Evolutionary conservation across 2,329 filamentous ascomycete species (phyloP).

Genomic region (Sporothrix euskadiensis): DNA sequence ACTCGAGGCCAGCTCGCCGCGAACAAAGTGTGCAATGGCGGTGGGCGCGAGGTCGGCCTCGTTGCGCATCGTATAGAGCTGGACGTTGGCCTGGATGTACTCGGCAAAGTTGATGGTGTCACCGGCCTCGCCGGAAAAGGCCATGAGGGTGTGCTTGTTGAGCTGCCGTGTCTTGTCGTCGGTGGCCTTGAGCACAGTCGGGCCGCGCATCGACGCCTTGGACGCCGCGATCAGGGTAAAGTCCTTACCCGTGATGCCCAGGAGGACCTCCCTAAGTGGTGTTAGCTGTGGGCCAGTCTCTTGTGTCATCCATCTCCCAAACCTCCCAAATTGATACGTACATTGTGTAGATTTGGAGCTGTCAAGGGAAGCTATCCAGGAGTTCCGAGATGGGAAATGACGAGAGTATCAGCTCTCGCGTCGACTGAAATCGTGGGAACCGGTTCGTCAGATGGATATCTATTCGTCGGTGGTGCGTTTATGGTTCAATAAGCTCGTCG

Average conservation of each 20-base stretch:
- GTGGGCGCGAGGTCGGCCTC: slow-evolving; percentile 86
- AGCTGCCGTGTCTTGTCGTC: slow-evolving; percentile 95
- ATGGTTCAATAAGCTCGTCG: not conserved
- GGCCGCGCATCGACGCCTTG: slow-evolving; percentile 97
- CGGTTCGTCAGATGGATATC: not conserved
- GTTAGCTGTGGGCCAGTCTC: not conserved
- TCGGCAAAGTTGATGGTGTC: slow-evolving; percentile 99
- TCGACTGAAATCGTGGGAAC: too few species aligned
- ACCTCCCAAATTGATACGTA: not conserved
- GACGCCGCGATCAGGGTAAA: slow-evolving; percentile 97
- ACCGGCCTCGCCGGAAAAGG: slow-evolving; percentile 92
- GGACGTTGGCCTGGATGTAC: slow-evolving; percentile 97
- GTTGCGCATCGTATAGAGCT: slow-evolving; percentile 98
- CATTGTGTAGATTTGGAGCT: slow-evolving; percentile 10
- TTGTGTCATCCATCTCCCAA: not conserved
- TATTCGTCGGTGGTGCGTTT: not conserved
- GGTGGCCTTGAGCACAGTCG: slow-evolving; percentile 88
- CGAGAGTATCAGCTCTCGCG: slow-evolving; percentile 14
- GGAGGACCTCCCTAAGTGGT: slow-evolving; percentile 80
- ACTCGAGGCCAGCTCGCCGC: slow-evolving; percentile 86
- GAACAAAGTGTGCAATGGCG: slow-evolving; percentile 89
- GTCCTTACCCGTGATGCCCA: slow-evolving; percentile 98
- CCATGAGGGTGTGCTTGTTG: slow-evolving; percentile 93
- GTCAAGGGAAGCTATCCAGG: slow-evolving; percentile 11
- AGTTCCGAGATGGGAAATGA: not conserved